Conservation (phyloP, 768 basidiomycete genomes). For the Thelephora ganbajun region DNA sequence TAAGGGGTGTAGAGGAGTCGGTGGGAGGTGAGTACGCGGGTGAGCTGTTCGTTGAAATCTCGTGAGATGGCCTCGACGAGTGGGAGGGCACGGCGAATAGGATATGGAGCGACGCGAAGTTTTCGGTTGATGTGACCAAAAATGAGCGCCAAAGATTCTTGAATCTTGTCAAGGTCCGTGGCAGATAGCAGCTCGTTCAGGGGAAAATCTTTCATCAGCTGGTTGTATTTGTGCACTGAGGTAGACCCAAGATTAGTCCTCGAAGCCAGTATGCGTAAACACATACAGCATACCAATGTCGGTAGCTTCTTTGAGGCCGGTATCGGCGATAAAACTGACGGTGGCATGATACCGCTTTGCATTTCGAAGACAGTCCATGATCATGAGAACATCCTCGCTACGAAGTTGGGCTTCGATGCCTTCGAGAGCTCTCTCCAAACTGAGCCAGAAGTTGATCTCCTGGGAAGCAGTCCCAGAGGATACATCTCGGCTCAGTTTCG, state of each 20-base stretch:
- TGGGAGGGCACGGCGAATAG: conserved; percentile 88
- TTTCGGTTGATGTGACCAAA: conserved; percentile 94
- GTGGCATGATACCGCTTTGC: conserved; percentile 97
- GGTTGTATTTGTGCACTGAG: conserved; percentile 92
- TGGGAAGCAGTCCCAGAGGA: conserved; percentile 92
- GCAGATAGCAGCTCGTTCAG: conserved; percentile 93
- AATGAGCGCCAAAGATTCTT: conserved; percentile 76
- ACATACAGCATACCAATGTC: conserved; percentile 49
- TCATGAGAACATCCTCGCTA: conserved; percentile 85
- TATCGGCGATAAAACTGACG: conserved; percentile 95
- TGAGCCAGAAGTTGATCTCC: conserved; percentile 98
- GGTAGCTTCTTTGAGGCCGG: conserved; percentile 87
- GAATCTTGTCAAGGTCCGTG: conserved; percentile 90
- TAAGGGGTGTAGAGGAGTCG: conserved; percentile 90
- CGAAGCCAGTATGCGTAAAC: background rate
- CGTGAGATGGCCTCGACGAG: conserved; percentile 96
- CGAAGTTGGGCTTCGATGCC: conserved; percentile 84
- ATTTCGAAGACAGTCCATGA: conserved; percentile 87
- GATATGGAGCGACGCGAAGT: conserved; percentile 91
- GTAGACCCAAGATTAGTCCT: background rate
- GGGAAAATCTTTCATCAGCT: conserved; percentile 98
- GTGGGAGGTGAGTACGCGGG: conserved; percentile 82
- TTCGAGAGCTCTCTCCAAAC: conserved; percentile 85
- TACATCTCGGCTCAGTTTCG: conserved; percentile 90
- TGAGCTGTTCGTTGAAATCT: conserved; percentile 92